Percentiles rank a stretch among this genome's conserved stretches.
Conservation (phyloP, 2,329 filamentous ascomycete species). For the Sclerotinia sclerotiorum region DNA sequence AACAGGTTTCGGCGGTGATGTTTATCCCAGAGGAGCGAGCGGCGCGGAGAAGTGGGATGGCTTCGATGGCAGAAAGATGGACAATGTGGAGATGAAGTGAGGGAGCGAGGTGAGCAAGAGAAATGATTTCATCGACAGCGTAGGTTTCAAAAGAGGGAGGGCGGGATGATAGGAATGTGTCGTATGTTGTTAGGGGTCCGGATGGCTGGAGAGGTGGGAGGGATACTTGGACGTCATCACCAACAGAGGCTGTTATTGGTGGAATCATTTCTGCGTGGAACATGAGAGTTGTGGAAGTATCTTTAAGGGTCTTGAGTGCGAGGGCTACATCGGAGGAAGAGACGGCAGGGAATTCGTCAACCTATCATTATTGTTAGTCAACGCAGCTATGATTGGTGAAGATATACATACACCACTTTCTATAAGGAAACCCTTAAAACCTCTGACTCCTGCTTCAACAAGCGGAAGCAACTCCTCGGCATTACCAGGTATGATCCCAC, state of each 20-base stretch:
- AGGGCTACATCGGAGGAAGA: constrained; percentile 73
- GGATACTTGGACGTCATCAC: constrained; percentile 71
- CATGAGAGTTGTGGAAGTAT: constrained; percentile 88
- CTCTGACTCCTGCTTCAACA: constrained; percentile 81
- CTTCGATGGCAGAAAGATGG: constrained; percentile 67
- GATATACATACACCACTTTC: constrained; percentile 77
- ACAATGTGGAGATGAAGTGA: constrained; percentile 85
- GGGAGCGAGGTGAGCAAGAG: constrained; percentile 76
- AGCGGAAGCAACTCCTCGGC: constrained; percentile 73
- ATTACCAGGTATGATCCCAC: constrained; percentile 91
- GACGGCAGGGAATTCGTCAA: constrained; percentile 95
- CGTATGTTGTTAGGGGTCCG: constrained; percentile 74
- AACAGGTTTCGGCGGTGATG: constrained; percentile 75
- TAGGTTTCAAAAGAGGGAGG: constrained; percentile 89
- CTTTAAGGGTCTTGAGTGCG: constrained; percentile 77
- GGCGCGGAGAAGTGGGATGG: constrained; percentile 63
- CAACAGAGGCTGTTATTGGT: constrained; percentile 76
- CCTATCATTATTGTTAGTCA: constrained; percentile 49
- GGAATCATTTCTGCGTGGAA: constrained; percentile 99
- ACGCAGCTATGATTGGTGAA: neutral
- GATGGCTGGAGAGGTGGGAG: constrained; percentile 67
- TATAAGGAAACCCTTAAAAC: constrained; percentile 97
- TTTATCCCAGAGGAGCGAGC: constrained; percentile 63
- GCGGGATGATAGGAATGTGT: constrained; percentile 87
- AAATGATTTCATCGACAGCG: constrained; percentile 83